Percentiles rank a stretch among this genome's conserved stretches.
phyloP scores from a whole-genome alignment of 2,329 filamentous ascomycete species.

The Paraconiothyrium sp. region DNA sequence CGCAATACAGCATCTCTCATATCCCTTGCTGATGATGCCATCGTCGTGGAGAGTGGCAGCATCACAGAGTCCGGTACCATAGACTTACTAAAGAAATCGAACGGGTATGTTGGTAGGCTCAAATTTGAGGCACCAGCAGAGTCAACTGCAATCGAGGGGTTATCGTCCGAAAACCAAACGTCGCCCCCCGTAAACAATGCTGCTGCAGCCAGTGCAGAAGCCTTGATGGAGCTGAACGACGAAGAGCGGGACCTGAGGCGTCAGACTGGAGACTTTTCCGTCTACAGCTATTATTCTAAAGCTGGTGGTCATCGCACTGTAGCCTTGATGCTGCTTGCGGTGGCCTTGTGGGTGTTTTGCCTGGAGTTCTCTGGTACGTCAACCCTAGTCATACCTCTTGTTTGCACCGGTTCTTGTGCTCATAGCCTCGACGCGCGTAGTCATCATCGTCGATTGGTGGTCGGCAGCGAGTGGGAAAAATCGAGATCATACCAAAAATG shows the following conservation, averaged over 20 bases:
- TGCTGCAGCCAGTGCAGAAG: constrained; percentile 15
- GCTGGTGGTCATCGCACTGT: constrained; percentile 20
- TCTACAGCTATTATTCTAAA: constrained; percentile 16
- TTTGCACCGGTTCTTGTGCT: constrained; percentile 1
- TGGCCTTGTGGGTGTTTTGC: constrained; percentile 21
- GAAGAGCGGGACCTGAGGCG: constrained; percentile 13
- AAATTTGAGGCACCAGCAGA: constrained; percentile 10
- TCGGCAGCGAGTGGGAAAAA: constrained; percentile 17
- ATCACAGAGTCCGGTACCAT: constrained; percentile 13
- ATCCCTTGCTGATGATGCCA: constrained; percentile 14
- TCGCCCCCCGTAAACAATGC: constrained; percentile 7
- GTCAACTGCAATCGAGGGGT: constrained; percentile 9
- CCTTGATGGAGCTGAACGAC: constrained; percentile 19
- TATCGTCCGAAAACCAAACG: constrained; percentile 9
- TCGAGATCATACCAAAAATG: constrained; percentile 10
- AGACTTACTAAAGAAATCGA: constrained; percentile 3
- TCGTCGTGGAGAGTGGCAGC: constrained; percentile 8
- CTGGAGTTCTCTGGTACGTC: constrained; percentile 20
- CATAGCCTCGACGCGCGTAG: constrained; percentile 14
- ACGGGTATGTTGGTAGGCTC: constrained; percentile 11
- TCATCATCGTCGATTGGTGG: constrained; percentile 20
- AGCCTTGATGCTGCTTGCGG: constrained; percentile 14
- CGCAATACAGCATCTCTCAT: constrained; percentile 14
- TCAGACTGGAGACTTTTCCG: constrained; percentile 15
- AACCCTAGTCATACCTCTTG: background rate